Base-by-base conservation (phyloP, 1,284 basidiomycete species). In the Takashimella koratensis region DNA sequence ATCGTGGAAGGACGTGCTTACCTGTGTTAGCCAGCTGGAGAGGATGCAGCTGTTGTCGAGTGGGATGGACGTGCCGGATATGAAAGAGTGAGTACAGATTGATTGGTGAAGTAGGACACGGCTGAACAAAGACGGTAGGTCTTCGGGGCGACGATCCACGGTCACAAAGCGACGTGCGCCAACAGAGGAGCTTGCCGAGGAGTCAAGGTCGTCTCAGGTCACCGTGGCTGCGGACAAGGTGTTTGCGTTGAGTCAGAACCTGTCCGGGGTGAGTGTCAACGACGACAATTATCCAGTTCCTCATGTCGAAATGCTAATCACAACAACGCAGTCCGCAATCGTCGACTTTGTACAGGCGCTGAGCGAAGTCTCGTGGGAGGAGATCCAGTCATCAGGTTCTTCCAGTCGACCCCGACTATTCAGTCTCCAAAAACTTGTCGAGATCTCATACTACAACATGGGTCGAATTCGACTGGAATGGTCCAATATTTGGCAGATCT, bases 401-500 rank as follows among this genome's bases (percentile, higher is more conserved):
- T 94, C 92, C 5, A 87, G 92, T 61, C 87, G 91, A 67, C 96
- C 96, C 2, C 85, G 96, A 45, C 81, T 98, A 55, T 99, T 99
- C 80, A 97, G 94, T 74, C 78, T 99, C 59, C 96, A 98, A 74
- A 99, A 98, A 78, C 80, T 99, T 44, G 96, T 99, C 45, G 96
- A 99, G 74, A 99, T 99, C 61, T 96, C 93, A 21, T 99, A 99
- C 77, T 99, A 99, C 79, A 99, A 99, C 78, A 99, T 99, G 96
- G 87, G 82, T 57, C 88, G 96, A 55, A 99, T 99, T 71, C 90
- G 96, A 75, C 79, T 99, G 54, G 96, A 99, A 74, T 99, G 96
- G 96, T 94, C 91, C 3, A 89, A 92, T 75, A 83, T 99, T 60
- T 99, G 97, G 97, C 85, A 88, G 57, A 98, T 98, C 54, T 80